Base-by-base conservation (phyloP, 306 rosid species). In the Inga oerstediana region DNA sequence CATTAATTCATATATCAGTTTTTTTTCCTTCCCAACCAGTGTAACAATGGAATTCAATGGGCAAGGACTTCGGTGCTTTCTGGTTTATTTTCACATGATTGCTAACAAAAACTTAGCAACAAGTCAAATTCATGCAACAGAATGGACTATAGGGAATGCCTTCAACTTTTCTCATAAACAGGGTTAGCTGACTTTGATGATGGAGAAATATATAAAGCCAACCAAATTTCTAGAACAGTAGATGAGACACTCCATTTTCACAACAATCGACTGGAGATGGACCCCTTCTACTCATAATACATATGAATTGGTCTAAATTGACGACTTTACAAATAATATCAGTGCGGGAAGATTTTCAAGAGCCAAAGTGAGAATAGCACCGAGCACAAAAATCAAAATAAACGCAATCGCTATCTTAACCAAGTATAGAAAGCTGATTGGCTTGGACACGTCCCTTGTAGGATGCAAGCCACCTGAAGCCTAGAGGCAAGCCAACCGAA, bases 261-360 rank as follows among this genome's bases (percentile, higher is more conserved):
- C n/a, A 11, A 24, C 46, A 61, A 19, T 19, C 5, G 61, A 20
- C 22, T 2, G 48, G 27, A 49, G 41, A 74, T 49, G 69, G 45
- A 69, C 17, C 14, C 15, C 13, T 19, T 39, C 13, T 41, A 19
- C 68, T 52, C 22, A 30, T 56, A 81, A 72, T 73, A 41, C 13
- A 78, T 15, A 80, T 13, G 24, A 37, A 59, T 73, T 48, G 48
- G 35, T 65, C 51, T 59, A 88, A 24, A 80, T 24, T 43, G 77
- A 79, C 76, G 88, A 87, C 51, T 81, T 80, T 22, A 86, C 59
- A 81, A 69, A 87, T 61, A 81, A 51, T 74, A 94, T 79, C 64
- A 94, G 35, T 16, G 34, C 56, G 58, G 97, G 98, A 84, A 94
- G 92, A 85, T 87, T 87, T 75, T 94, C 97, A 17, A 94, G 95